Conservation (phyloP, 1,139 yeast genomes). For the Diutina rugosa region DNA sequence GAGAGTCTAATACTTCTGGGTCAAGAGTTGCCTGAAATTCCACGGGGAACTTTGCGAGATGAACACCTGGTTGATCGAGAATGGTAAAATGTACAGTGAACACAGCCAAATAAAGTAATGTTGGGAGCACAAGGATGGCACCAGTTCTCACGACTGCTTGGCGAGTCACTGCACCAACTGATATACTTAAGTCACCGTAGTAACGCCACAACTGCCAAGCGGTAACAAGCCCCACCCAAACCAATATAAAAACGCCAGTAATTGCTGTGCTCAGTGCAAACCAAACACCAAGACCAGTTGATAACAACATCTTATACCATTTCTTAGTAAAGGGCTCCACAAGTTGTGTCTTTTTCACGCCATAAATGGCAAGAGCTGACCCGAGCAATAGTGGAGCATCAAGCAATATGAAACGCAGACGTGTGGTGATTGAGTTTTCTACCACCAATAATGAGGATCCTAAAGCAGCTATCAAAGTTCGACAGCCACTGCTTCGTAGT, state of each 20-base stretch:
- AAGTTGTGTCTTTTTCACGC: constrained; percentile 29
- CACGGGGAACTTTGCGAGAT: constrained; percentile 39
- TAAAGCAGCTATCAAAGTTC: constrained; percentile 26
- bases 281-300: constrained; percentile 42
- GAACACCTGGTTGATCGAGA: constrained; percentile 36
- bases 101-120: constrained; percentile 30
- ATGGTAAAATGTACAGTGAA: constrained; percentile 38
- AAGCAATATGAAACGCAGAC: constrained; percentile 34
- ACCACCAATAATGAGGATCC: constrained; percentile 32
- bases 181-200: constrained; percentile 41
- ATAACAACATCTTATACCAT: constrained; percentile 32
- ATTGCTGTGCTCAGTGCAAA: constrained; percentile 36
- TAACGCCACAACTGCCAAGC: constrained; percentile 38
- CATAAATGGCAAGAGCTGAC: constrained; percentile 26
- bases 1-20: constrained; percentile 20
- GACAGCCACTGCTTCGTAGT: constrained; percentile 33
- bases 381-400: constrained; percentile 40
- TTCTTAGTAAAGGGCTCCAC: constrained; percentile 18
- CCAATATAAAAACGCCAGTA: constrained; percentile 38
- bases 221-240: constrained; percentile 35
- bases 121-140: constrained; percentile 33
- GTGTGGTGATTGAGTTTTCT: constrained; percentile 43
- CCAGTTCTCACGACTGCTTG: constrained; percentile 19
- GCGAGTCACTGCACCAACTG: constrained; percentile 15
- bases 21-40: constrained; percentile 41